A percentile compares a stretch with the other conserved stretches of the same genome.
These are phyloP conservation scores for Zopfia rhizophila DNA, from an alignment of 2,329 filamentous ascomycete species.

Conservation along the genomic window DNA sequence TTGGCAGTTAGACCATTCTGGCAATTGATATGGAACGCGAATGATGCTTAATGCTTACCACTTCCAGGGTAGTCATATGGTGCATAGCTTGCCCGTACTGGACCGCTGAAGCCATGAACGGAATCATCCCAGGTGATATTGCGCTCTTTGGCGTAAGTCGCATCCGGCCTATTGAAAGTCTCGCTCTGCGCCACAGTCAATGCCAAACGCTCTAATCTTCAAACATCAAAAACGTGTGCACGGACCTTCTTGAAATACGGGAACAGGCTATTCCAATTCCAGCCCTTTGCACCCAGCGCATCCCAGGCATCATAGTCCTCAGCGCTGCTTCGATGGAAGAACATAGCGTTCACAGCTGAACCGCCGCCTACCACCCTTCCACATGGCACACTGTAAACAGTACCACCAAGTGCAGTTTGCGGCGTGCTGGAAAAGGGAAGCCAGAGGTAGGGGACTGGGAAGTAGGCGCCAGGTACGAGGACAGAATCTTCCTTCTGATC, in stretches of 20 bases:
- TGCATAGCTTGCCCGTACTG: slow-evolving; percentile 35
- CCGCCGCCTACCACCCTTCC: slow-evolving; percentile 46
- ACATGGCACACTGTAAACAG: slow-evolving; percentile 25
- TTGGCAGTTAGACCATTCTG: slow-evolving; percentile 1
- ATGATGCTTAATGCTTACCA: slow-evolving; percentile 16
- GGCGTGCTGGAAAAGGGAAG: slow-evolving; percentile 30
- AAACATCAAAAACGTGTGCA: background rate
- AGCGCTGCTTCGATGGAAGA: slow-evolving; percentile 42
- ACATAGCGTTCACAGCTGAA: slow-evolving; percentile 49
- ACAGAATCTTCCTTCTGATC: slow-evolving; percentile 33
- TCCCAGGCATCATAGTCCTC: slow-evolving; percentile 63
- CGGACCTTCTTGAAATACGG: slow-evolving; percentile 48
- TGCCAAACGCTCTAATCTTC: slow-evolving; percentile 67
- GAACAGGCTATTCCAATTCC: slow-evolving; percentile 63
- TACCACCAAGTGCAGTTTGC: slow-evolving; percentile 29
- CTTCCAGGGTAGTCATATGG: slow-evolving; percentile 36
- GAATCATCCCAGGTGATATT: slow-evolving; percentile 35
- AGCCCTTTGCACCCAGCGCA: slow-evolving; percentile 65
- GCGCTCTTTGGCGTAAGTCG: slow-evolving; percentile 20
- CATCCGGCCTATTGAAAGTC: slow-evolving; percentile 30
- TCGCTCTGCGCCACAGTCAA: slow-evolving; percentile 29
- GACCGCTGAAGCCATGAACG: slow-evolving; percentile 32
- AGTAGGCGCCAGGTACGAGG: slow-evolving; percentile 33
- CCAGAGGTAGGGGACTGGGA: slow-evolving; percentile 36
- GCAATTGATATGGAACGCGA: background rate